Evolutionary conservation across 495 filamentous ascomycete species (phyloP).

Genomic region (Lasiosphaeriaceae sp.): DNA sequence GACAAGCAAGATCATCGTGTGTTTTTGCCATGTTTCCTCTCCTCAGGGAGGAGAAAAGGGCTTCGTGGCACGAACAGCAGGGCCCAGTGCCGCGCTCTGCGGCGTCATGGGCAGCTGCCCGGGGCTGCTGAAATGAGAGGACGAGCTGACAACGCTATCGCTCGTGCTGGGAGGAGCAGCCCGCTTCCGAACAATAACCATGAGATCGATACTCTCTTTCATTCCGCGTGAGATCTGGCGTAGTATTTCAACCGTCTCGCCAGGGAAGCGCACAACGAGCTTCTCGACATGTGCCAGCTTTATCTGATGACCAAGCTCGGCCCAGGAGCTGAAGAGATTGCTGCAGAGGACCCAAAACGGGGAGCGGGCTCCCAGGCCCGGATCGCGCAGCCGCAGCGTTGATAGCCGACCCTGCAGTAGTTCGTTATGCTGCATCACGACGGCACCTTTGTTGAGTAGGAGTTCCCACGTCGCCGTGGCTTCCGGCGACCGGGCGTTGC

Average conservation of each 20-base stretch:
- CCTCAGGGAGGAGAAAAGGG: slow-evolving; percentile 10
- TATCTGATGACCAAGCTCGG: slow-evolving; percentile 65
- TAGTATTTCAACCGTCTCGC: slow-evolving; percentile 61
- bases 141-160: neutral
- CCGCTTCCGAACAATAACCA: slow-evolving; percentile 40
- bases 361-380: slow-evolving; percentile 39
- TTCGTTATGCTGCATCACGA: slow-evolving; percentile 57
- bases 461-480: slow-evolving; percentile 59
- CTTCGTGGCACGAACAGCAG: slow-evolving; percentile 34
- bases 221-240: slow-evolving; percentile 69
- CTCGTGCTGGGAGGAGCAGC: neutral
- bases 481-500: slow-evolving; percentile 35
- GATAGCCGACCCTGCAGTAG: slow-evolving; percentile 59
- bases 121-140: neutral
- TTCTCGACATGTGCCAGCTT: slow-evolving; percentile 51
- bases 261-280: slow-evolving; percentile 50
- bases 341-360: slow-evolving; percentile 75
- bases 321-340: slow-evolving; percentile 65
- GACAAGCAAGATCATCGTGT: no score
- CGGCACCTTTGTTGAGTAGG: slow-evolving; percentile 55
- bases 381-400: slow-evolving; percentile 71
- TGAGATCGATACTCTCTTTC: slow-evolving; percentile 69
- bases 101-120: slow-evolving; percentile 43
- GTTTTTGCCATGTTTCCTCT: neutral
- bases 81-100: slow-evolving; percentile 70